Evolutionary conservation across 495 filamentous ascomycete genomes (phyloP), one percentile per base, ranked within the genome.

Genomic region (Hyphodiscus hymeniophilus): DNA sequence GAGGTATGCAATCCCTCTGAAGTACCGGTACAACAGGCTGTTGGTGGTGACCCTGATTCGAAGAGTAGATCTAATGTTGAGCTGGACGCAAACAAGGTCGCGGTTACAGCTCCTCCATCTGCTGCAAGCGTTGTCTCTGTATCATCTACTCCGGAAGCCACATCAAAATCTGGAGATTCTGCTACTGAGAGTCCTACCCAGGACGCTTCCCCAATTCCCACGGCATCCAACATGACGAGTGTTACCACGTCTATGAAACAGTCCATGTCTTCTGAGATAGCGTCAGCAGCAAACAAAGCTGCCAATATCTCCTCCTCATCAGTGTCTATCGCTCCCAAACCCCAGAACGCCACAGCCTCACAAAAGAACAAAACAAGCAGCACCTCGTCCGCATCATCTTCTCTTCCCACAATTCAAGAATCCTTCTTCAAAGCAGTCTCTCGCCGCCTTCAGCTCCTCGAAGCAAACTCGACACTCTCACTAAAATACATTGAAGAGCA

Each of bases 401-500:
- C 87, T 2, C 79, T 76, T 15, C 90, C 91, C 10, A 89, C 88
- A 0, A 91, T 88, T 3, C 92, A 98, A 66, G 92, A 96, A 63
- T 89, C 84, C 7, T 97, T 98, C 68, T 98, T 95, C 75, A 97
- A 97, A 64, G 87, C 87, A 6, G 81, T 98, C 3, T 85, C 88
- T 51, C 95, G 96, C 61, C 86, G 92, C 32, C 77, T 98, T 5
- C 85, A 89, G 56, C 77, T 84, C 51, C 81, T 98, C 12, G 92
- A 98, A 63, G 77, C 87, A 17, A 96, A 97, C 64, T 87, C 87
- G 6, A 92, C 89, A 2, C 72, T 98, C 22, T 95, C 89, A 0
- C 75, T 98, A 2, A 86, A 94, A 56, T 98, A 97, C 60, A 96
- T 98, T 54, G 90, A 96, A 67, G 85, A 92, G 42, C 92, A 98